Base-by-base conservation (phyloP, 2,329 filamentous ascomycete genomes). In the Thermothelomyces thermophilus region DNA sequence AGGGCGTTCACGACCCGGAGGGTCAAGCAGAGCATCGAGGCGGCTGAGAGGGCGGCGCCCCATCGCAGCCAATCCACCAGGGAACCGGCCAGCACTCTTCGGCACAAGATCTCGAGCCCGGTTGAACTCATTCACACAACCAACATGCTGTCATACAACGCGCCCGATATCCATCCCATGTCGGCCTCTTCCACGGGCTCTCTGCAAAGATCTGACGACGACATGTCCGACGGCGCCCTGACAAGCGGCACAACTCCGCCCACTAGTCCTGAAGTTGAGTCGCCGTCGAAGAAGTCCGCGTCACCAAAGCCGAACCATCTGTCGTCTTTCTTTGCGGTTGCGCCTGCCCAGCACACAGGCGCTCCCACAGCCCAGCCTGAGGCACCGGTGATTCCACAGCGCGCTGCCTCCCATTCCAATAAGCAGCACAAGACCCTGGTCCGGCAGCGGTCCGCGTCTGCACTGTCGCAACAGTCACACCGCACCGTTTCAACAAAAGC, bases 101-200 rank as follows among this genome's bases (percentile, higher is more conserved):
- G 84, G 52, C 68, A 76, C 65, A 84, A 90, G 72, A 98, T 98
- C 65, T 98, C 93, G 1, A 81, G 77, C 3, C 93, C 93, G 0
- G 77, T 95, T 46, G 84, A 90, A 68, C 77, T 98, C 56, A 75
- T 96, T 42, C 94, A 93, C 52, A 95, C 91, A 5, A 97, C 93
- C 60, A 98, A 97, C 69, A 89, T 94, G 79, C 83, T 96, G 48
- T 90, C 89, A 7, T 95, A 95, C 76, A 91, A 91, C 64, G 90
- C 93, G 9, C 91, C 91, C 44, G 86, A 96, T 64, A 83, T 96
- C 55, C 71, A 75, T 63, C 63, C 66, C 57, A 61, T 63, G n/a
- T 71, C 73, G 10, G 56, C 60, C 3, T 79, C 77, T 34, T 73
- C 73, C 63, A 73, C 73, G 33, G 48, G 40, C 60, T 72, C 70